Base-by-base conservation (phyloP, 129 eudicot genomes). In the Flaveria robusta region DNA sequence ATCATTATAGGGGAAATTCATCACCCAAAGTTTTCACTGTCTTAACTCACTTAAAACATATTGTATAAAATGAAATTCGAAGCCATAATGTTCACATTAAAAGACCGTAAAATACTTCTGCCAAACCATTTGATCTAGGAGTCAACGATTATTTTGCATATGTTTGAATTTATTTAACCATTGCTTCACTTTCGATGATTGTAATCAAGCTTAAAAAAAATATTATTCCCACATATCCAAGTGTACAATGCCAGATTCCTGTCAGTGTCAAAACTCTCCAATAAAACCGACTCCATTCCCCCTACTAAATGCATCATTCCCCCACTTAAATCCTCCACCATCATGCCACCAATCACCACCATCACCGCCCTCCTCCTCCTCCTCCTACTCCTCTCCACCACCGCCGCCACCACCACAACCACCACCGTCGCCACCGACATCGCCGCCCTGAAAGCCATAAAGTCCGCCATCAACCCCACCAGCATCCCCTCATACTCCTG, bases 401-500 rank as follows among this genome's bases (percentile, higher is more conserved):
- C 68, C 77, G 29, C 59, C 41, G 4, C 72, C 74, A 14, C 46
- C n/a, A 41, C 89, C 74, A 22, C 69, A 66, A 45, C 66, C 56
- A 16, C 51, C 67, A 77, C 96, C 9, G 66, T 63, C 41, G 27
- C 84, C 60, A 65, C 85, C 77, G 97, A 91, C 60, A 14, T 85
- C 70, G 49, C 88, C 19, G 93, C 93, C 71, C 89, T 91, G 41
- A 72, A 79, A 77, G 80, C 91, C 52, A 79, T 91, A 81, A 91
- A 84, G 59, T 68, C 91, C 70, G 75, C 86, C 68, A 79, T 90
- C 42, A 73, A 82, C 13, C 88, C 93, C 66, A 7, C 87, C 78
- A 58, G 93, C 37, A 86, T 90, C 54, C 93, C 87, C 16, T 81
- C 93, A 3, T 80, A 77, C 69, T 88, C 96, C 13, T 90, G 96